Percentiles rank a stretch among this genome's conserved stretches.
Conservation (phyloP, 805 yeast species). For the Metschnikowia chrysomelidarum region DNA sequence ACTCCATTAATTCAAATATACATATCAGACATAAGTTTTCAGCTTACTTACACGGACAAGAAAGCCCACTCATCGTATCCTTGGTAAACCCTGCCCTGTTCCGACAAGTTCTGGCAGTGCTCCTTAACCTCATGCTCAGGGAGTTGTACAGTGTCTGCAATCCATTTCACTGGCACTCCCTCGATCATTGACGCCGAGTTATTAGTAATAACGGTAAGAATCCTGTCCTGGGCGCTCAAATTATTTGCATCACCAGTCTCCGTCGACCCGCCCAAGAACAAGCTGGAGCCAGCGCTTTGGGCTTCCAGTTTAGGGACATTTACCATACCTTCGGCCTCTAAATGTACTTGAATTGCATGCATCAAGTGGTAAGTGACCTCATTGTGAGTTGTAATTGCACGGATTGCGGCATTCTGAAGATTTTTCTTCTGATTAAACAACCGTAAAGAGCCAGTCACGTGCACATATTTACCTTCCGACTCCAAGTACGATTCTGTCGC, state of each 20-base stretch:
- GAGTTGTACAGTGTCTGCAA: conserved; percentile 55
- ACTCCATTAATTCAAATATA: no score
- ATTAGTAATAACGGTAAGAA: conserved; percentile 48
- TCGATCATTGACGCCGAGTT: conserved; percentile 61
- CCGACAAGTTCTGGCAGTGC: conserved; percentile 54
- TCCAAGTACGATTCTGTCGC: conserved; percentile 33
- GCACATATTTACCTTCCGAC: conserved; percentile 56
- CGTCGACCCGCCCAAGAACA: conserved; percentile 27
- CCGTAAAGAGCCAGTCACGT: conserved; percentile 46
- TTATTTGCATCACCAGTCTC: conserved; percentile 23
- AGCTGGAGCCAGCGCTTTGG: conserved; percentile 20
- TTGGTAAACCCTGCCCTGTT: conserved; percentile 65
- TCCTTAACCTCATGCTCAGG: conserved; percentile 48
- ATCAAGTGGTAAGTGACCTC: conserved; percentile 67
- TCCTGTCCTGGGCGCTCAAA: conserved; percentile 36
- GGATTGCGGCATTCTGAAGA: conserved; percentile 61
- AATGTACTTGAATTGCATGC: conserved; percentile 57
- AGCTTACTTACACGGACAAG: conserved; percentile 27
- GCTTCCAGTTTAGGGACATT: conserved; percentile 20
- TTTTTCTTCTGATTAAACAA: conserved; percentile 64
- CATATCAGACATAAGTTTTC: no score
- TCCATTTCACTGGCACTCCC: conserved; percentile 68
- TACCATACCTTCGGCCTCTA: conserved; percentile 52
- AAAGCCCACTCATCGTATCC: conserved; percentile 67
- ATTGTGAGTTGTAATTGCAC: conserved; percentile 59